Percentiles rank a stretch among this genome's conserved stretches.
Conservation (phyloP, 305 asterid species). For the Solanum hybrid region DNA sequence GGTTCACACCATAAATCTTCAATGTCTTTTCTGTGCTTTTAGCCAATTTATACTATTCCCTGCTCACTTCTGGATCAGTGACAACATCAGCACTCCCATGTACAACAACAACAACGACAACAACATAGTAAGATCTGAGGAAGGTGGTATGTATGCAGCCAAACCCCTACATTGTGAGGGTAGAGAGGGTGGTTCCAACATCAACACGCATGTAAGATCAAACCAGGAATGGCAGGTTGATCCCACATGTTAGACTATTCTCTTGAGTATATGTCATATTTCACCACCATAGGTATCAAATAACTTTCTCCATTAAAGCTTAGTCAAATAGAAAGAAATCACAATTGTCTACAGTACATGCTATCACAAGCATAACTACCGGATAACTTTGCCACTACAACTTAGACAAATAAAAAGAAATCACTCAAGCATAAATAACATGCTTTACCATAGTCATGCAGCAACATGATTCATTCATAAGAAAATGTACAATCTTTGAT, state of each 20-base stretch:
- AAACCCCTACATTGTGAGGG: background rate
- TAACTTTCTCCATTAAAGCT: background rate
- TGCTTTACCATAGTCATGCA: background rate
- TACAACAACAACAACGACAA: background rate
- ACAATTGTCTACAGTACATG: background rate
- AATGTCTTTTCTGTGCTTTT: constrained; percentile 63
- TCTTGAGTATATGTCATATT: background rate
- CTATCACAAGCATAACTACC: background rate
- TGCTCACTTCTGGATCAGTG: constrained; percentile 85
- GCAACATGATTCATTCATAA: background rate
- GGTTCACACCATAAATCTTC: constrained; percentile 55
- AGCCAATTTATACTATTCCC: constrained; percentile 57
- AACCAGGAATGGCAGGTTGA: background rate
- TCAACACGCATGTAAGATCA: background rate
- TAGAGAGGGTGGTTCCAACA: background rate
- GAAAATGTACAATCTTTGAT: background rate
- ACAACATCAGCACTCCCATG: constrained; percentile 51
- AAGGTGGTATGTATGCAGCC: background rate
- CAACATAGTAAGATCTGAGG: background rate
- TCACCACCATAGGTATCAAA: background rate
- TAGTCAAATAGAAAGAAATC: background rate
- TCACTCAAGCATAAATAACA: background rate
- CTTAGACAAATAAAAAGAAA: background rate
- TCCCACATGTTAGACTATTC: background rate
- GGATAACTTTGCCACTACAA: background rate